These are phyloP conservation scores for Chalciporus piperatus DNA, from an alignment of 768 basidiomycete species.

Conservation along the genomic window DNA sequence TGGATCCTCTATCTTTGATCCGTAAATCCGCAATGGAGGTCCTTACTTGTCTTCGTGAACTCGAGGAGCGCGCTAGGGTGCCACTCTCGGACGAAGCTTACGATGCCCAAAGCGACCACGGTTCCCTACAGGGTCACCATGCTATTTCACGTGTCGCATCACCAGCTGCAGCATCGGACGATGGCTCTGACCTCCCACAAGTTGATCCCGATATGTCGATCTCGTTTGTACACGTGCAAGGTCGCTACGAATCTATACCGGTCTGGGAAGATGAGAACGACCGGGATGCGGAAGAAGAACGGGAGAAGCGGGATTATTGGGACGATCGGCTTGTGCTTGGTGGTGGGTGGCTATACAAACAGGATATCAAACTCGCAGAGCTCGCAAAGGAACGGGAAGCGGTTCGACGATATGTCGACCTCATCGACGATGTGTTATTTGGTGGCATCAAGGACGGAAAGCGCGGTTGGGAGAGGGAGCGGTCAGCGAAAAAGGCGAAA, in stretches of 20 bases:
- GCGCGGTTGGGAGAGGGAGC: slow-evolving; percentile 48
- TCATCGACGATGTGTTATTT: slow-evolving; percentile 81
- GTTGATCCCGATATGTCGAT: slow-evolving; percentile 61
- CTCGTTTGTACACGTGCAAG: slow-evolving; percentile 69
- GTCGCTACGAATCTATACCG: slow-evolving; percentile 59
- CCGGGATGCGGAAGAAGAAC: slow-evolving; percentile 40
- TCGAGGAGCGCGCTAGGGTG: slow-evolving; percentile 77
- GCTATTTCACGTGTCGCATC: slow-evolving; percentile 43
- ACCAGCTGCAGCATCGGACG: slow-evolving; percentile 42
- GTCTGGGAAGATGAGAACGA: slow-evolving; percentile 80
- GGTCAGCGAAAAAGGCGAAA: slow-evolving; percentile 44
- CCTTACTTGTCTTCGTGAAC: slow-evolving; percentile 67
- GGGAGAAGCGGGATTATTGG: slow-evolving; percentile 69
- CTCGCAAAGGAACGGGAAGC: slow-evolving; percentile 56
- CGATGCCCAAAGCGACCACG: slow-evolving; percentile 73
- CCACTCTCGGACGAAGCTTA: slow-evolving; percentile 82
- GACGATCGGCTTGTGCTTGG: slow-evolving; percentile 78
- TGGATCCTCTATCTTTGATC: slow-evolving; percentile 66
- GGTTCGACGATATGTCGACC: slow-evolving; percentile 62
- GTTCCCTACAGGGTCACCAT: slow-evolving; percentile 37
- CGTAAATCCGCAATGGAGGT: slow-evolving; percentile 82
- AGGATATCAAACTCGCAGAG: slow-evolving; percentile 54
- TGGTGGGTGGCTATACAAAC: slow-evolving; percentile 79
- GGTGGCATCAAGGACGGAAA: slow-evolving; percentile 49
- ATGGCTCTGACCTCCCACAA: slow-evolving; percentile 27